phyloP scores from a whole-genome alignment of 23 red algal genomes.

The Gracilariopsis chorda region DNA sequence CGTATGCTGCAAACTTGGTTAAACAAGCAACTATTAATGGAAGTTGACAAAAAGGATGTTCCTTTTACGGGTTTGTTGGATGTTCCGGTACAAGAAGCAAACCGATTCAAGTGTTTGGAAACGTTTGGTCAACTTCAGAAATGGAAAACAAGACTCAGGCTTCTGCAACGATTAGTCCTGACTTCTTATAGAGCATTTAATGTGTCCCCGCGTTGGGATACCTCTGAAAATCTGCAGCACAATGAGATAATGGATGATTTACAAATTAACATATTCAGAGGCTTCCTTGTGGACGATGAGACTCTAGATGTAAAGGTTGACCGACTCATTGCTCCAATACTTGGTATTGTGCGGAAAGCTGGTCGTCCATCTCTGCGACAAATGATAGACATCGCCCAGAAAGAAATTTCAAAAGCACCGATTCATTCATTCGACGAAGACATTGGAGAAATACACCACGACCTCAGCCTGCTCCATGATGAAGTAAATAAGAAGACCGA shows the following conservation, averaged over 20 bases:
- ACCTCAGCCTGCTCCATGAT: background rate
- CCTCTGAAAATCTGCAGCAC: background rate
- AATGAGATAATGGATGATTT: background rate
- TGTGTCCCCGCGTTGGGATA: background rate
- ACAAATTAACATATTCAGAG: background rate
- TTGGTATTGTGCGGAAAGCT: background rate
- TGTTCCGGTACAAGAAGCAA: background rate
- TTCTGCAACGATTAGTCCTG: background rate
- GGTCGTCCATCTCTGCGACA: background rate
- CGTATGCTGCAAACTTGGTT: background rate
- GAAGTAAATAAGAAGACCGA: background rate
- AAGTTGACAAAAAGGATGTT: background rate
- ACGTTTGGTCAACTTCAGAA: background rate
- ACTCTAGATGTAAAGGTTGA: background rate
- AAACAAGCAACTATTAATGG: background rate
- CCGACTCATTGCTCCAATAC: background rate
- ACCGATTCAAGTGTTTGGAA: background rate
- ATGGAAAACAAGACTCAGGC: background rate
- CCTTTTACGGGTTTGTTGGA: too few species aligned
- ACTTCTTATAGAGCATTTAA: background rate
- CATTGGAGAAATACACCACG: background rate
- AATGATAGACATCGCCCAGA: background rate
- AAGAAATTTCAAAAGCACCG: background rate
- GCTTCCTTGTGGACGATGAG: background rate
- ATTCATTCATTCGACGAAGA: background rate